Base-by-base conservation (phyloP, 2,329 filamentous ascomycete species). In the Venturiaceae sp. region DNA sequence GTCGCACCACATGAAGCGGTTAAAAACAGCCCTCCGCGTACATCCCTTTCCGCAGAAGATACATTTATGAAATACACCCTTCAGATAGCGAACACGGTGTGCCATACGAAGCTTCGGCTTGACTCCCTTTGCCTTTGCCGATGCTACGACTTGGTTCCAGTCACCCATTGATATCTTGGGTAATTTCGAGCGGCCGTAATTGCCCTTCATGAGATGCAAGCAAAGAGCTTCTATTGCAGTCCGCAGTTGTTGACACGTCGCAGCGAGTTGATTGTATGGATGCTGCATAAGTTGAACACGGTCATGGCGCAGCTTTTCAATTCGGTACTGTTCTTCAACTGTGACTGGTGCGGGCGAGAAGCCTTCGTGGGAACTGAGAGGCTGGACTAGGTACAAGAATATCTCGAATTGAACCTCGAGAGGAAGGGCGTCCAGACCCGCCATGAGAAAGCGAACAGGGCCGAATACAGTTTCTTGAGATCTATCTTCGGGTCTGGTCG, bases 1-100 rank as follows among this genome's bases (percentile, higher is more conserved):
- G 26, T 41, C 39, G 28, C 55, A 57, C 55, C 55, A 57, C 55
- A 57, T 57, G 26, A 44, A 44, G 3, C 39, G 28, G 34, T 57
- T 57, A 21, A 57, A 57, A 44, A 44, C 39, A 14, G 55, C 55
- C 23, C 44, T 39, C 19, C 55, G 28, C n/a, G 14, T 33, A 32
- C 36, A 50, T 26, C 3, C 28, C 26, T 23, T 33, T 14, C 55
- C 41, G 28, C 55, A 57, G 30, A 57, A 57, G 13, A 57, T 23
- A n/a, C 55, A 57, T 23, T 34, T 57, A 37, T 52, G 34, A 32
- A 19, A 32, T 21, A 34, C 30, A 14, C 39, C 32, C 28, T 44
- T 50, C 13, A 57, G 39, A 6, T 50, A 57, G 9, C 26, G 16
- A 39, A 32, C 32, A 5, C 55, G 39, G 14, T 46, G 50, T 16